Evolutionary conservation across 106 monocot species (phyloP).

Genomic region (Amphibolis antarctica): DNA sequence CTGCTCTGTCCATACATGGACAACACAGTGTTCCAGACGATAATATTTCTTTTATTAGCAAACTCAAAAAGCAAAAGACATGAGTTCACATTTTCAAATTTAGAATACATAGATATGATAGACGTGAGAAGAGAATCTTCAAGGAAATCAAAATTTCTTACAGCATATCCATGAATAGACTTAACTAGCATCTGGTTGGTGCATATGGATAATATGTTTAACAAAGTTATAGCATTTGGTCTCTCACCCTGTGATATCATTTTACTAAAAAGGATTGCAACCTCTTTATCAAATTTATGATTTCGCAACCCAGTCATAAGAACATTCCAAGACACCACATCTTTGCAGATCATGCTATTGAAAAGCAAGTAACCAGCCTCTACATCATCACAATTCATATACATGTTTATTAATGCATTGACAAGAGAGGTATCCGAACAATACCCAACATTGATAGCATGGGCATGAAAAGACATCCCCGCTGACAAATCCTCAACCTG

Average conservation of each 20-base stretch:
- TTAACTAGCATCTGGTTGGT: conserved; percentile 30
- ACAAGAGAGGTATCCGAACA: conserved; percentile 30
- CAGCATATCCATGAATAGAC: conserved; percentile 42
- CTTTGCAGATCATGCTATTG: conserved; percentile 15
- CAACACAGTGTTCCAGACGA: conserved; percentile 52
- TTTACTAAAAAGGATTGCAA: conserved; percentile 26
- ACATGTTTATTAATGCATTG: conserved; percentile 71
- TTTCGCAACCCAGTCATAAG: conserved; percentile 55
- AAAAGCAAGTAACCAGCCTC: conserved; percentile 26
- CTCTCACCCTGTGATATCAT: conserved; percentile 29
- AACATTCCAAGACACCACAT: conserved; percentile 51
- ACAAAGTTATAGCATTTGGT: conserved; percentile 37
- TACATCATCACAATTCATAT: conserved; percentile 27
- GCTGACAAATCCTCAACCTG: conserved; percentile 12
- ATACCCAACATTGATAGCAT: conserved; percentile 37
- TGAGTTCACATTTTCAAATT: conserved; percentile 29
- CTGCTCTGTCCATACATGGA: conserved; percentile 26
- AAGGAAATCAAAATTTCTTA: conserved; percentile 25
- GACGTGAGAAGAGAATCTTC: conserved; percentile 45
- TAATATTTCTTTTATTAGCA: conserved; percentile 30
- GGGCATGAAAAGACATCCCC: conserved; percentile 38
- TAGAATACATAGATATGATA: conserved; percentile 45
- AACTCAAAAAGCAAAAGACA: conserved; percentile 31
- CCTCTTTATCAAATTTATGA: conserved; percentile 11
- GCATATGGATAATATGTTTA: conserved; percentile 45